Evolutionary conservation across 352 stramenopile species (phyloP).

Genomic region (Globisporangium perplexum): DNA sequence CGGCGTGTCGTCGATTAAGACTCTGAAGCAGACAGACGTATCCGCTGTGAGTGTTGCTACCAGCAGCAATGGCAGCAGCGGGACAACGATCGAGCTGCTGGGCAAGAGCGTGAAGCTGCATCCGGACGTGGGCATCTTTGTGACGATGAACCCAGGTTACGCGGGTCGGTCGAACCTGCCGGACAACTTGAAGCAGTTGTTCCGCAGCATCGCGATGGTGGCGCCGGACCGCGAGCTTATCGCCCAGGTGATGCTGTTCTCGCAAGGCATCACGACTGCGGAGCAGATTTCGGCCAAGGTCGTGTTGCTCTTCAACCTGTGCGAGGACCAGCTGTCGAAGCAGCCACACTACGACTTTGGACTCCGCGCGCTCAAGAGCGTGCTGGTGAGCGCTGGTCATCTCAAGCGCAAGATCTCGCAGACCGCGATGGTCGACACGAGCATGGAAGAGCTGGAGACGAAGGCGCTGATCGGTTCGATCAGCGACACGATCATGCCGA

Average conservation of each 20-base stretch:
- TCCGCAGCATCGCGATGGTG: slow-evolving; percentile 99
- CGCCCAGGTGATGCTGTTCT: slow-evolving; percentile 99
- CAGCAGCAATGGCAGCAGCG: slow-evolving; percentile 8
- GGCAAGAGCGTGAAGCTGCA: slow-evolving; percentile 94
- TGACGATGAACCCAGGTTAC: slow-evolving; percentile 99
- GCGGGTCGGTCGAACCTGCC: slow-evolving; percentile 96
- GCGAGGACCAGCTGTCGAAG: slow-evolving; percentile 96
- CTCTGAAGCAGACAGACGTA: slow-evolving; percentile 31
- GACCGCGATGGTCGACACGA: slow-evolving; percentile 20
- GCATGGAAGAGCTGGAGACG: slow-evolving; percentile 85
- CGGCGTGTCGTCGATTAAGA: slow-evolving; percentile 89
- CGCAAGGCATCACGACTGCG: slow-evolving; percentile 98
- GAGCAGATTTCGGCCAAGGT: slow-evolving; percentile 96
- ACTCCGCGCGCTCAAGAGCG: slow-evolving; percentile 98
- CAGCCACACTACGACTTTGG: slow-evolving; percentile 99
- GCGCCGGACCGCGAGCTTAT: slow-evolving; percentile 99
- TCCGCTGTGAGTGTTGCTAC: slow-evolving; percentile 14
- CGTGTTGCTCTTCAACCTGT: slow-evolving; percentile 98
- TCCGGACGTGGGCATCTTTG: slow-evolving; percentile 99
- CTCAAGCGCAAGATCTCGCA: slow-evolving; percentile 93
- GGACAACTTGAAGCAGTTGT: slow-evolving; percentile 99
- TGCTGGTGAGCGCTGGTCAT: slow-evolving; percentile 97
- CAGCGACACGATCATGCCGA: slow-evolving; percentile 99
- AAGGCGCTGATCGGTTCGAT: slow-evolving; percentile 96
- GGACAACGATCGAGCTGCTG: slow-evolving; percentile 91